Base-by-base conservation (phyloP, 2,329 filamentous ascomycete genomes). In the Metarhizium rileyi region DNA sequence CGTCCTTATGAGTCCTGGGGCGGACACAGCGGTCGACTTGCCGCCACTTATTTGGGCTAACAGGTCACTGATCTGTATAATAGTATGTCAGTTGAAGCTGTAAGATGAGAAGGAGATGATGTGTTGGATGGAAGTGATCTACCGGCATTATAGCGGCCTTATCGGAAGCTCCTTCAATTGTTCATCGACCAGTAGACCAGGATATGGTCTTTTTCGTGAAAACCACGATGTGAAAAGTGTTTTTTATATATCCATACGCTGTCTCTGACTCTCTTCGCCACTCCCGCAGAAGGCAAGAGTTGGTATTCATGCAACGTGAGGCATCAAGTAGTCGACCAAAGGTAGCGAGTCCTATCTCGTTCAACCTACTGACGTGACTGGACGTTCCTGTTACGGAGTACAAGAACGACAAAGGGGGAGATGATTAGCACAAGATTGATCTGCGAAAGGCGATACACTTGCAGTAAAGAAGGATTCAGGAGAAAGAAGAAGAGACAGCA, bases 11-110 rank as follows among this genome's bases (percentile, higher is more conserved):
- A 62, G 52, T 30, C 62, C 58, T 7, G 67, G 57, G 16, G 67
- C 56, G 41, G 67, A 51, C 46, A 59, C 58, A 42, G 61, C 57
- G 14, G 72, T 58, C 57, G 71, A 65, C 61, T 74, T 71, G 54
- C 73, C 72, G 59, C 80, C 80, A 55, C 71, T 77, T 56, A 84
- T 84, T 61, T 80, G 76, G 56, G 78, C 80, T 30, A 67, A 57
- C 46, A 67, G 59, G 52, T 67, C 65, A 55, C 64, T 62, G 47
- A 67, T 67, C 65, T 67, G 35, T 5, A 35, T 25, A 25, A 44
- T 18, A 7, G 28, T 20, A 25, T 26, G 35, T 40, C 6, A 47
- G 45, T 16, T 22, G 16, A 33, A 33, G 12, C 30, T 16, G 12
- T 5, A 5, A 10, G 10, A 14, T 33, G 10, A 33, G 10, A 4